These are phyloP conservation scores for Aspergillus puulaauensis DNA, from an alignment of 2,329 filamentous ascomycete species.

Conservation along the genomic window DNA sequence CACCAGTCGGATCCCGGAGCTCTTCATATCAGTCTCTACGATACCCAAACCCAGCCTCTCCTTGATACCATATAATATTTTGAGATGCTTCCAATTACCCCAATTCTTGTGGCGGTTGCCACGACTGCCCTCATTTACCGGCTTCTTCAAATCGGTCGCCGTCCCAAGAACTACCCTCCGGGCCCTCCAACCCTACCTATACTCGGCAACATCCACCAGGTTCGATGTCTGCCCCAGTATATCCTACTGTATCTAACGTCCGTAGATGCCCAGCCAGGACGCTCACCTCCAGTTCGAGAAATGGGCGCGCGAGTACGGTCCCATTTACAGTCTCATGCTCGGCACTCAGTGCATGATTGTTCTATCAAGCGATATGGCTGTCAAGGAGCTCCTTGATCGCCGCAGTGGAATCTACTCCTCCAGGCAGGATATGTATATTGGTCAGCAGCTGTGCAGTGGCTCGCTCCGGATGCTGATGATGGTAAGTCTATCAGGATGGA, in stretches of 20 bases:
- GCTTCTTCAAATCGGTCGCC: neutral
- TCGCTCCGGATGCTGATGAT: constrained; percentile 32
- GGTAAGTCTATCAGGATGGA: constrained; percentile 12
- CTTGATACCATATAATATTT: neutral
- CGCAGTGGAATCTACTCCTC: constrained; percentile 52
- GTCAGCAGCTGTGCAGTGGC: constrained; percentile 33
- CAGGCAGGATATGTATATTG: constrained; percentile 48
- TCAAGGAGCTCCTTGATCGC: constrained; percentile 56
- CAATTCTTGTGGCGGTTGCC: neutral
- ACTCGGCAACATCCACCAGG: neutral
- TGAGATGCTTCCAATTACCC: neutral
- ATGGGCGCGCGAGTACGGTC: constrained; percentile 55
- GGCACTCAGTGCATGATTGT: constrained; percentile 51
- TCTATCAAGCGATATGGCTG: constrained; percentile 44
- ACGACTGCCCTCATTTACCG: neutral
- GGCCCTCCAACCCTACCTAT: neutral
- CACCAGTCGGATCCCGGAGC: neutral
- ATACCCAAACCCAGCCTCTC: neutral
- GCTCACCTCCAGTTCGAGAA: neutral
- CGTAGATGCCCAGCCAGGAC: neutral
- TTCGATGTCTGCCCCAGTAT: neutral
- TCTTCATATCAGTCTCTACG: neutral
- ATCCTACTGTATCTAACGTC: neutral
- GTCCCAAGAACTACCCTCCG: neutral
- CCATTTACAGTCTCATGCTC: constrained; percentile 53